These are phyloP conservation scores for Agrocybe pediades DNA, from an alignment of 768 basidiomycete species.

Conservation along the genomic window DNA sequence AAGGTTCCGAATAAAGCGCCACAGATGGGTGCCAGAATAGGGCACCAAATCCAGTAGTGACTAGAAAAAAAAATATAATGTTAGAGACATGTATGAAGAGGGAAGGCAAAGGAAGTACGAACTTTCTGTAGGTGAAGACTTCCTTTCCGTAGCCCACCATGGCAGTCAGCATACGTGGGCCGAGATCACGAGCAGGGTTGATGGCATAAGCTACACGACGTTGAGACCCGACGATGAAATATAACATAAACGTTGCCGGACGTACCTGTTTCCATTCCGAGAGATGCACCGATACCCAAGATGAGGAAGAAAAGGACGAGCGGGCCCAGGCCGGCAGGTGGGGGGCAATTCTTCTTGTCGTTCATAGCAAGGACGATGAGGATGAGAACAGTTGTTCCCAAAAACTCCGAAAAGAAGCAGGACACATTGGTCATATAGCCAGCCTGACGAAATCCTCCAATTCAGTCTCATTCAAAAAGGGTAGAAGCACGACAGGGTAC, in stretches of 20 bases:
- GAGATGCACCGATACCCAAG: conserved; percentile 56
- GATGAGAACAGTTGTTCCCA: conserved; percentile 56
- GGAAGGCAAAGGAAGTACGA: conserved; percentile 10
- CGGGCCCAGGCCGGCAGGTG: conserved; percentile 53
- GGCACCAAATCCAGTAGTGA: conserved; percentile 79
- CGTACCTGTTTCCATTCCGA: conserved; percentile 63
- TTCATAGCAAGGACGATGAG: conserved; percentile 53
- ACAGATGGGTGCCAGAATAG: conserved; percentile 57
- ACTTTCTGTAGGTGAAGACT: conserved; percentile 49
- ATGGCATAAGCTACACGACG: conserved; percentile 50
- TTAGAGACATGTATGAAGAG: conserved; percentile 7
- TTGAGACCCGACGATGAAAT: neutral
- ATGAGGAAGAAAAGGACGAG: conserved; percentile 56
- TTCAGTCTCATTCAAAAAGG: neutral
- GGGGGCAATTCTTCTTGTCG: conserved; percentile 53
- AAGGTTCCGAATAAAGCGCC: conserved; percentile 58
- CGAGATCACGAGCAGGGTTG: conserved; percentile 75
- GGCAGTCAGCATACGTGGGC: conserved; percentile 66
- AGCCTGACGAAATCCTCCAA: conserved; percentile 22
- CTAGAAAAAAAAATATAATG: conserved; percentile 22
- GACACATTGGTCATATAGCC: conserved; percentile 42
- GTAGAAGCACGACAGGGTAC: conserved; percentile 16
- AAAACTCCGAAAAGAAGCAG: conserved; percentile 50
- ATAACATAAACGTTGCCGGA: conserved; percentile 7
- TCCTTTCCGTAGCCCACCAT: conserved; percentile 73